Base-by-base conservation (phyloP, 257 asterid species). In the Penstemon newberryi region DNA sequence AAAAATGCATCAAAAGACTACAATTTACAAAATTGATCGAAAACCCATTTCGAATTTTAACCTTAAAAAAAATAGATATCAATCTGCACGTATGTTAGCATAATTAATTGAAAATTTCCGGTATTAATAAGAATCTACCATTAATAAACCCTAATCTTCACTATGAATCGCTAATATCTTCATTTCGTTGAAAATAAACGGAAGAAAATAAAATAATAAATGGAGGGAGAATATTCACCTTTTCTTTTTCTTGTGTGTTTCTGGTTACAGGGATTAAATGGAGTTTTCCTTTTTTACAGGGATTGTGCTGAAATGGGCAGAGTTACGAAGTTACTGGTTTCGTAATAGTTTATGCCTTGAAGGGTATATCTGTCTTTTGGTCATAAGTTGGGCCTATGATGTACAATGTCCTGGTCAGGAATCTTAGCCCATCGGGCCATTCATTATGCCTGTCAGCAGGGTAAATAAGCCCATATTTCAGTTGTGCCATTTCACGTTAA, bases 141-240 rank as follows among this genome's bases (percentile, higher is more conserved):
- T 44, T 19, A 25, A 6, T 62, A 45, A 13, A 57, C 64, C 56
- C 18, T 42, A 67, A 67, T 54, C 45, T 54, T 52, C 36, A 25
- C 4, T 5, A 4, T 19, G 53, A 38, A 19, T 12, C 4, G 18
- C 38, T 25, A 19, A 58, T 4, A 11, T 6, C 18, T 44, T 37
- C n/a, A 4, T 19, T 56, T 11, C 18, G 53, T 3, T 44, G 3
- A 18, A 67, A 25, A 7, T 4, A 49, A 60, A 7, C 2, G 36
- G 56, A 60, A 6, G 12, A 39, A 33, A 19, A 13, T 2, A 49
- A 6, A 60, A 38, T 15, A 13, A 50, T 8, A 59, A 63, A 70
- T 60, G 69, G 37, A 61, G 39, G 50, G 69, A 60, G 65, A 51
- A 6, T 50, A 6, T 42, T 60, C 40, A 70, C 68, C 75, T 60